A percentile compares a stretch with the other conserved stretches of the same genome.
These are phyloP conservation scores for Candida palmyrensis DNA, from an alignment of 805 yeast genomes.

Conservation along the genomic window DNA sequence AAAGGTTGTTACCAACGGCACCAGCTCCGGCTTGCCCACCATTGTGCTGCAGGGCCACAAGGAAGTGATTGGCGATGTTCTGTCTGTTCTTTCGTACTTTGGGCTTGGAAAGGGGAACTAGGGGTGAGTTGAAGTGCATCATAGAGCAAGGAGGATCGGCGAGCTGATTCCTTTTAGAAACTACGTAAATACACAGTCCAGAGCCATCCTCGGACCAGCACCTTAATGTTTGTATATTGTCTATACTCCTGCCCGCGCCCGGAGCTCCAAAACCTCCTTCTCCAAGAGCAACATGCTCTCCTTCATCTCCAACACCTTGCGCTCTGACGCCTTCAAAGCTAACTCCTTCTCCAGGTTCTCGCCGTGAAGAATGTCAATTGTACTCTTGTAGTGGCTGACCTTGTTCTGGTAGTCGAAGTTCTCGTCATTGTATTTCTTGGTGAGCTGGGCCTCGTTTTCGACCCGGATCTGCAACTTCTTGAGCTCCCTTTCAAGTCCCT, in stretches of 20 bases:
- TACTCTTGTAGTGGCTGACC: slow-evolving; percentile 35
- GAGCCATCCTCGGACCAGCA: too few species aligned
- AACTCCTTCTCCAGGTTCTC: slow-evolving; percentile 40
- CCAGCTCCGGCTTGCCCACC: slow-evolving; percentile 61
- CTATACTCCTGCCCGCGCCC: slow-evolving; percentile 26
- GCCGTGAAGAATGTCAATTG: slow-evolving; percentile 33
- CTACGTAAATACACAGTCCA: too few species aligned
- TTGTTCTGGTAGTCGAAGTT: slow-evolving; percentile 51
- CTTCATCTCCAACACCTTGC: slow-evolving; percentile 53
- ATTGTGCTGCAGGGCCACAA: slow-evolving; percentile 86
- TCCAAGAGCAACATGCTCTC: slow-evolving; percentile 50
- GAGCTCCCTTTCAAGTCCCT: slow-evolving; percentile 46
- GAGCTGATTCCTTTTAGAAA: too few species aligned
- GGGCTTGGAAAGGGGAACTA: slow-evolving; percentile 74
- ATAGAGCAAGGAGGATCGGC: too few species aligned
- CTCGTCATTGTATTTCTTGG: slow-evolving; percentile 53
- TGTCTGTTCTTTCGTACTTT: slow-evolving; percentile 54
- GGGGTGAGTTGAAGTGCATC: too few species aligned
- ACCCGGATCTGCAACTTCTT: slow-evolving; percentile 49
- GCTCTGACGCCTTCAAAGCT: slow-evolving; percentile 41
- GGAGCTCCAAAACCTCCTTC: slow-evolving; percentile 55
- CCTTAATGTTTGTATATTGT: background rate
- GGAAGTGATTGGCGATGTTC: slow-evolving; percentile 81
- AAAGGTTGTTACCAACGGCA: slow-evolving; percentile 45
- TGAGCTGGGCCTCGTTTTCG: slow-evolving; percentile 46